Percentiles rank a stretch among this genome's conserved stretches.
phyloP scores from a whole-genome alignment of 2,329 filamentous ascomycete genomes.

The Calonectria hongkongensis region DNA sequence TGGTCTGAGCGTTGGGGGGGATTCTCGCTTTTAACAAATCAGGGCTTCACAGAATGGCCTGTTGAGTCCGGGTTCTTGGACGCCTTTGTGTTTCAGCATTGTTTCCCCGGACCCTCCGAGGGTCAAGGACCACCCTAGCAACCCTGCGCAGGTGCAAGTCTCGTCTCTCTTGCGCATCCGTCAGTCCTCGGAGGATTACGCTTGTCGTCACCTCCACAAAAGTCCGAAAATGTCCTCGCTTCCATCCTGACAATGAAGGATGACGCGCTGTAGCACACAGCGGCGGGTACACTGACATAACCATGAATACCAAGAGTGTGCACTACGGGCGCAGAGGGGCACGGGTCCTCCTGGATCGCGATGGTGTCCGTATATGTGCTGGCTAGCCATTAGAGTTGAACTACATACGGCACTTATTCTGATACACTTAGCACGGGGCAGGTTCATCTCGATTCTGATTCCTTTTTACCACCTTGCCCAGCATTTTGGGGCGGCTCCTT shows the following conservation, averaged over 20 bases:
- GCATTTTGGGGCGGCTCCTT: constrained; percentile 30
- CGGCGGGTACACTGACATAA: constrained; percentile 10
- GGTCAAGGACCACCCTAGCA: constrained; percentile 40
- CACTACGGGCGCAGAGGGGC: constrained; percentile 6
- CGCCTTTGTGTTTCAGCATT: constrained; percentile 47
- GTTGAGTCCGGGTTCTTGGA: constrained; percentile 35
- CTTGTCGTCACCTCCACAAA: not conserved
- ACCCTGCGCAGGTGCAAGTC: constrained; percentile 31
- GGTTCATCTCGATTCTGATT: constrained; percentile 34
- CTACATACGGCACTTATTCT: constrained; percentile 26
- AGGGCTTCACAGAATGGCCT: constrained; percentile 41
- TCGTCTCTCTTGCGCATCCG: constrained; percentile 27
- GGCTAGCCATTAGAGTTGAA: constrained; percentile 19
- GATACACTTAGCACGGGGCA: constrained; percentile 29
- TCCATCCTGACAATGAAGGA: constrained; percentile 1
- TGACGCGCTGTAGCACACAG: constrained; percentile 25
- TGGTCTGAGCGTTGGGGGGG: constrained; percentile 27
- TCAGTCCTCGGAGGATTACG: constrained; percentile 16
- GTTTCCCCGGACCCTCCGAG: constrained; percentile 43
- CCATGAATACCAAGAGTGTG: not conserved
- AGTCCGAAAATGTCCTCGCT: constrained; percentile 11
- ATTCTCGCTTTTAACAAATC: constrained; percentile 35
- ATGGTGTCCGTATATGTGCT: constrained; percentile 23
- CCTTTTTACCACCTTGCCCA: constrained; percentile 20
- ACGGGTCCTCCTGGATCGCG: constrained; percentile 7